A percentile compares a stretch with the other conserved stretches of the same genome.
These are phyloP conservation scores for Gymnopus androsaceus DNA, from an alignment of 1,284 basidiomycete genomes.

Conservation along the genomic window DNA sequence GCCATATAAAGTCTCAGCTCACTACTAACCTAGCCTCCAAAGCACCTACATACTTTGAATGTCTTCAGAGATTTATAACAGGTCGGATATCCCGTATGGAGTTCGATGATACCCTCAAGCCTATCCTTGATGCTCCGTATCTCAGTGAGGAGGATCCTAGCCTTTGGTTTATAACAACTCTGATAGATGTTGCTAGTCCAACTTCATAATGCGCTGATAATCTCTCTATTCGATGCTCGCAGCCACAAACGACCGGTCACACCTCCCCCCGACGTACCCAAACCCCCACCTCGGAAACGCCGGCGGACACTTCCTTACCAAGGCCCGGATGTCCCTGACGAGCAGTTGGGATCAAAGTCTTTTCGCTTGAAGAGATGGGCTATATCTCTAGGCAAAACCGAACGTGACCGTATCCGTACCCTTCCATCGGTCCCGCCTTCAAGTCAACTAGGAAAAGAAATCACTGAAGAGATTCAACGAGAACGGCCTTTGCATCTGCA, in stretches of 20 bases:
- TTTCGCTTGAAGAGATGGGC: constrained; percentile 74
- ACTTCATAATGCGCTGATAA: constrained; percentile 78
- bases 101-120: constrained; percentile 71
- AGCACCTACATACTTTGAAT: constrained; percentile 61
- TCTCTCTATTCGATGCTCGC: constrained; percentile 78
- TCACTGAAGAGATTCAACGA: constrained; percentile 64
- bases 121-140: constrained; percentile 60
- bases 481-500: constrained; percentile 68
- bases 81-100: constrained; percentile 71
- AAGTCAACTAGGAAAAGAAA: constrained; percentile 46
- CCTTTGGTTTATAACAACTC: not conserved
- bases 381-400: constrained; percentile 66
- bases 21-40: constrained; percentile 60
- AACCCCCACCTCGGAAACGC: constrained; percentile 61
- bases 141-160: constrained; percentile 46
- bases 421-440: constrained; percentile 40
- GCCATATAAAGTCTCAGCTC: constrained; percentile 71
- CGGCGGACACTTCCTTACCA: constrained; percentile 70
- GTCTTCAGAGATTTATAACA: constrained; percentile 64
- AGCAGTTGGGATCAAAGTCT: constrained; percentile 56
- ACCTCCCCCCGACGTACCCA: constrained; percentile 53
- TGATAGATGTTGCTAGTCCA: constrained; percentile 50
- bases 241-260: constrained; percentile 66
- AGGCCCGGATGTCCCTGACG: constrained; percentile 54
- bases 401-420: constrained; percentile 68